These are phyloP conservation scores for Bipolaris cookei DNA, from an alignment of 2,329 filamentous ascomycete genomes.

Conservation along the genomic window DNA sequence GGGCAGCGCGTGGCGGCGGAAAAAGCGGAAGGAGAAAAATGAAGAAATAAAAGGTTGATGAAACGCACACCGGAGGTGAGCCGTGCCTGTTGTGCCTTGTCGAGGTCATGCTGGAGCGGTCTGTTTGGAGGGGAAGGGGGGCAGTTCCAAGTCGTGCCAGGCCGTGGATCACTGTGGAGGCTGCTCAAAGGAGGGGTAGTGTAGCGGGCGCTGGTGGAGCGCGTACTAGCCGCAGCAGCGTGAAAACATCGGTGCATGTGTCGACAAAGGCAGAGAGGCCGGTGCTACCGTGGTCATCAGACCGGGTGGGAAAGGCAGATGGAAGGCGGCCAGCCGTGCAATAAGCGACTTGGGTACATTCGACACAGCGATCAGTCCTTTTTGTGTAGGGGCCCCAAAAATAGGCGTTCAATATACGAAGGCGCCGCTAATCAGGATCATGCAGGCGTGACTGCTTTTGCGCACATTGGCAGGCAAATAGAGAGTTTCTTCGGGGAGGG, in stretches of 20 bases:
- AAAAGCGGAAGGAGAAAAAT: slow-evolving; percentile 22
- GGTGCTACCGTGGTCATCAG: slow-evolving; percentile 23
- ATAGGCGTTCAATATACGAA: slow-evolving; percentile 28
- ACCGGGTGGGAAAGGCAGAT: slow-evolving; percentile 18
- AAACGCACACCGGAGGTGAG: slow-evolving; percentile 23
- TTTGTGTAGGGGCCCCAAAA: slow-evolving; percentile 25
- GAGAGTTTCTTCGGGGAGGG: slow-evolving; percentile 17
- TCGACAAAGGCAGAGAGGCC: slow-evolving; percentile 10
- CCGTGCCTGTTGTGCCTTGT: slow-evolving; percentile 22
- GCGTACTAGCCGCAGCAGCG: slow-evolving; percentile 16
- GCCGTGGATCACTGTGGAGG: slow-evolving; percentile 15
- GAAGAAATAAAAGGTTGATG: slow-evolving; percentile 18
- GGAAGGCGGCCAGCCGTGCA: slow-evolving; percentile 27
- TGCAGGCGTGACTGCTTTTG: slow-evolving; percentile 29
- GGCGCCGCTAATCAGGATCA: slow-evolving; percentile 17
- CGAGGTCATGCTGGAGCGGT: slow-evolving; percentile 24
- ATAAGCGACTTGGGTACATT: slow-evolving; percentile 23
- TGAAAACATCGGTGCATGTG: slow-evolving; percentile 15
- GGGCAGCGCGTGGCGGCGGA: slow-evolving; percentile 26
- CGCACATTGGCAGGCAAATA: slow-evolving; percentile 20
- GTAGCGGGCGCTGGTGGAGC: slow-evolving; percentile 22
- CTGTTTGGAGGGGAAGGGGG: slow-evolving; percentile 14
- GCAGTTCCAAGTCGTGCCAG: slow-evolving; percentile 24
- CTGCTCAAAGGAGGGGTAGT: slow-evolving; percentile 24
- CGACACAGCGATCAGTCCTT: slow-evolving; percentile 27